Base-by-base conservation (phyloP, 1,139 yeast genomes). In the Candida sanyaensis region DNA sequence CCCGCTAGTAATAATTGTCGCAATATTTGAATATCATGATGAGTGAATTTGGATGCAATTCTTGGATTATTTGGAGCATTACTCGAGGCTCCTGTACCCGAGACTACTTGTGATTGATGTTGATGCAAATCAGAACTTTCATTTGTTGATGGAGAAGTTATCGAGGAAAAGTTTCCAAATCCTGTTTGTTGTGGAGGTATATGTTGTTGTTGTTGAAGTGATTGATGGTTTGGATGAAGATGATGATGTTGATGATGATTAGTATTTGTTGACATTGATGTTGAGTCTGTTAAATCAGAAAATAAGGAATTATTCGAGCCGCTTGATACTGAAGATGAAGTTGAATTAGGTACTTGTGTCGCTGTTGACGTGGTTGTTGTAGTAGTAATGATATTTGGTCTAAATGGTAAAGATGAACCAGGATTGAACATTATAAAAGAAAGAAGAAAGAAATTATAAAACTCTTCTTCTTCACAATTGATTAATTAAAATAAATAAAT, bases 1-100 rank as follows among this genome's bases (percentile, higher is more conserved):
- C 78, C 78, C 1, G 74, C 66, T 24, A 64, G 62, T 44, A 74
- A 60, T 40, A 74, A 61, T 53, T 71, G 78, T 48, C 66, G 66
- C 49, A 74, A 63, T 31, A 73, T 64, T 50, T 66, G 74, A 37
- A 73, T 62, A 50, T 74, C 78, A 45, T 69, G 74, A 12, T 67
- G 63, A 5, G 66, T 52, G 52, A 74, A 72, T 53, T 69, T 71
- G 30, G 63, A 46, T 37, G 50, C 44, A 10, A 56, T 44, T 40
- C 45, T 45, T 17, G 53, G 48, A 42, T 51, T 50, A 24, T 43
- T 37, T 6, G 51, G 50, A 23, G 56, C 52, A 13, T 48, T 50
- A 26, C 48, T 24, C n/a, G 57, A 52, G 8, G 56, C 56, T 13
- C 55, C 57, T 8, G 55, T 52, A 11, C 55, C 54, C 6, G 51